Conservation (phyloP, 148 eudicot genomes). For the Vaccinium myrtillus region DNA sequence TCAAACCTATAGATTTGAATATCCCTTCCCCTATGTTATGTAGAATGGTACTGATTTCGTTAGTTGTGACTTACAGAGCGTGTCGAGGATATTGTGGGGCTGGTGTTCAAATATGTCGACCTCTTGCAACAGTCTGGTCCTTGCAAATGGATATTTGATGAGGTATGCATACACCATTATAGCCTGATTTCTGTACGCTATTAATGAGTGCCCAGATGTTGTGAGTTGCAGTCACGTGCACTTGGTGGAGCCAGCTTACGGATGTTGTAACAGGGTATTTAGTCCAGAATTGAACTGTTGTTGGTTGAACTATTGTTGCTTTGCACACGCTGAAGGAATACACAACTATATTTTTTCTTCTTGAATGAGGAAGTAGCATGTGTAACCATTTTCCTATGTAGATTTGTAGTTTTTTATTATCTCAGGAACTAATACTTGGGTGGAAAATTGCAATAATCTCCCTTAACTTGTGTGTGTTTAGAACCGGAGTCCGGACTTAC, state of each 20-base stretch:
- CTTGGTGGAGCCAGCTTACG: not conserved
- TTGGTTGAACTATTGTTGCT: not conserved
- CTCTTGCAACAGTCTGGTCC: slow-evolving; percentile 83
- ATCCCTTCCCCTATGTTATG: not conserved
- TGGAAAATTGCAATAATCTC: not conserved
- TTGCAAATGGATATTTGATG: slow-evolving; percentile 85
- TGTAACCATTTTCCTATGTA: not conserved
- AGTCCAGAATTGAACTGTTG: not conserved
- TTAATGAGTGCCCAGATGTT: not conserved
- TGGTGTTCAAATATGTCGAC: slow-evolving; percentile 73
- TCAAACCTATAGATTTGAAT: slow-evolving; percentile 13
- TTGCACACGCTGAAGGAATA: not conserved
- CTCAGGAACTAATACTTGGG: not conserved
- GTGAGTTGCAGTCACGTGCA: too few relatives aligned
- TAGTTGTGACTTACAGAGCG: slow-evolving; percentile 50
- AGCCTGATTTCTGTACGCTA: not conserved
- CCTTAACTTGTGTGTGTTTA: not conserved
- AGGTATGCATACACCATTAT: slow-evolving; percentile 40
- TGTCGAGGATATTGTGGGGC: slow-evolving; percentile 75
- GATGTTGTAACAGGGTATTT: not conserved
- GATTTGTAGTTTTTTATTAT: not conserved
- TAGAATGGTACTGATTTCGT: not conserved
- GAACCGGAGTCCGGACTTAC: not conserved
- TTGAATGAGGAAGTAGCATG: not conserved
- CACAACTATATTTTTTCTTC: not conserved